Evolutionary conservation across 768 basidiomycete genomes (phyloP).

Genomic region (Russula brevipes): DNA sequence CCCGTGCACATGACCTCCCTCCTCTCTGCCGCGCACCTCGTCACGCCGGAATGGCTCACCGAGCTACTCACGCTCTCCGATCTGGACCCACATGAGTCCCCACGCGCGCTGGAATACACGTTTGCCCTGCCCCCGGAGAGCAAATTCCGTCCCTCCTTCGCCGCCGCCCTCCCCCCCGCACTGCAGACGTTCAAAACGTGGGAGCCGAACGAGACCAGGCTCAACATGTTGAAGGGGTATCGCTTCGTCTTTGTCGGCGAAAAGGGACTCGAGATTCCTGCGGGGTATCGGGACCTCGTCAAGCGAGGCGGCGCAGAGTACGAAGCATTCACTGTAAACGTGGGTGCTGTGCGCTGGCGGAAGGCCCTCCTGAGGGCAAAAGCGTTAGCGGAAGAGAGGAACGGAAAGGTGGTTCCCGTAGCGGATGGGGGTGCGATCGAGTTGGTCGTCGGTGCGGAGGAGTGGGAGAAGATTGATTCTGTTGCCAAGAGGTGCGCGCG

Average conservation of each 20-base stretch:
- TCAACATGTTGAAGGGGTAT: conserved; percentile 46
- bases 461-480: conserved; percentile 48
- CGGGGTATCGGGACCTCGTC: conserved; percentile 50
- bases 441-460: conserved; percentile 47
- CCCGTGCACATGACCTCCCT: conserved; percentile 53
- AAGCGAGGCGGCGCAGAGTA: conserved; percentile 54
- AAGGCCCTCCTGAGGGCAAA: conserved; percentile 48
- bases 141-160: conserved; percentile 57
- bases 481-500: conserved; percentile 47
- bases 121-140: conserved; percentile 47
- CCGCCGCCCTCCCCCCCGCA: conserved; percentile 42
- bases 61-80: conserved; percentile 53
- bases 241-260: conserved; percentile 62
- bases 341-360: conserved; percentile 47
- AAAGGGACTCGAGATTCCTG: conserved; percentile 44
- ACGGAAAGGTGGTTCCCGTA: conserved; percentile 41
- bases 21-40: conserved; percentile 52
- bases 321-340: conserved; percentile 53
- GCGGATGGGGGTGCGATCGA: conserved; percentile 45
- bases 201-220: conserved; percentile 62
- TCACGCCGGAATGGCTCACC: conserved; percentile 62
- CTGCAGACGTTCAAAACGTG: conserved; percentile 54
- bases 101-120: conserved; percentile 44
- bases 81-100: conserved; percentile 31
- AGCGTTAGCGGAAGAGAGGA: conserved; percentile 36